These are phyloP conservation scores for Phytophthora brassicae DNA, from an alignment of 352 stramenopile species.

Conservation along the genomic window DNA sequence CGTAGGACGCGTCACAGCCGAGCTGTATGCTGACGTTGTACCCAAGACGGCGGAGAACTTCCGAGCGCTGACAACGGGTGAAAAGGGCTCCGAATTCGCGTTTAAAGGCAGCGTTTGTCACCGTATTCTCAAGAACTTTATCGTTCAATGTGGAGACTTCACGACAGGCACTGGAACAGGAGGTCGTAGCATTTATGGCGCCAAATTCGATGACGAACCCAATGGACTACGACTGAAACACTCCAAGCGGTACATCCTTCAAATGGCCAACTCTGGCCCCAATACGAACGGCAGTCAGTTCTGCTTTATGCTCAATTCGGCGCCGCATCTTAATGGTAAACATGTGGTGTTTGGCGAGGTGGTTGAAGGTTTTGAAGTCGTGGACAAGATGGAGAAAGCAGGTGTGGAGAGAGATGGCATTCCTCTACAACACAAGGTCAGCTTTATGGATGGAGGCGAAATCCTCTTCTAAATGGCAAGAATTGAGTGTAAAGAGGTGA, in stretches of 20 bases:
- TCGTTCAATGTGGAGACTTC: constrained; percentile 83
- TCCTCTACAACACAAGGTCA: constrained; percentile 71
- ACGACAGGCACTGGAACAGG: constrained; percentile 80
- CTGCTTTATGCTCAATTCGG: constrained; percentile 85
- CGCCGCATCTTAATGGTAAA: constrained; percentile 97
- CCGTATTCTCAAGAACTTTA: constrained; percentile 86
- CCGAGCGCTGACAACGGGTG: constrained; percentile 59
- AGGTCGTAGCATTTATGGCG: constrained; percentile 85
- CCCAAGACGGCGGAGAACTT: constrained; percentile 74
- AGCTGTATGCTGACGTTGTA: constrained; percentile 57
- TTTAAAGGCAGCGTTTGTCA: constrained; percentile 72
- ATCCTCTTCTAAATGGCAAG: constrained; percentile 42
- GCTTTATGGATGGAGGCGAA: constrained; percentile 74
- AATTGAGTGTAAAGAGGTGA: neutral
- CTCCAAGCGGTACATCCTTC: constrained; percentile 91
- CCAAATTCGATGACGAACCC: constrained; percentile 90
- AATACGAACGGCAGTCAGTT: constrained; percentile 85
- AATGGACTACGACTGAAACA: constrained; percentile 96
- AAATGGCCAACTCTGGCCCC: constrained; percentile 92
- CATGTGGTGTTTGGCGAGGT: constrained; percentile 99
- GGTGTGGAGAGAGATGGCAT: constrained; percentile 79
- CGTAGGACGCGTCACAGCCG: constrained; percentile 64
- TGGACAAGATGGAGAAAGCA: constrained; percentile 93
- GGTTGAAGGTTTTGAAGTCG: constrained; percentile 62
- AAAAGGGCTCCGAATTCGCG: constrained; percentile 67